Base-by-base conservation (phyloP, 2,329 filamentous ascomycete species). In the Elsinoe ampelina region DNA sequence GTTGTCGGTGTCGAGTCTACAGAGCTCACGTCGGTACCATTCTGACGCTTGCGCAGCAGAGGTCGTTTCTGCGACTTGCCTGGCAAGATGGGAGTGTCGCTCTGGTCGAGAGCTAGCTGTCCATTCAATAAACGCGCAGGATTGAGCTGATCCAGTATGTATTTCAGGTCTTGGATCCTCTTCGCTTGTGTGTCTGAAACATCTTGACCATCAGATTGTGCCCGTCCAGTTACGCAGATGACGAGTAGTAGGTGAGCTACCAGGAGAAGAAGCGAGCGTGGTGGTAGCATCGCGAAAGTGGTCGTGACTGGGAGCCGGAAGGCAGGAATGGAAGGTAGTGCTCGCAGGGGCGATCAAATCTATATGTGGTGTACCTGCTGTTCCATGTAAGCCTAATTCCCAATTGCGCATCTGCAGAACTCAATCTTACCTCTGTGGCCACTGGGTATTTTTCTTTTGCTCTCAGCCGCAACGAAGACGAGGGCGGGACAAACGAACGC, bases 261-360 rank as follows among this genome's bases (percentile, higher is more conserved):
- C 52, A 57, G 55, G 6, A 69, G 57, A 34, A 74, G 59, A 34
- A 75, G 63, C 55, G 71, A 69, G 55, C 70, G 70, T 50, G 72
- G 59, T 26, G 69, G 71, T 52, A 66, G 67, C 74, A 77, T 77
- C 34, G 55, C 52, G 54, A 30, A 7, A 30, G 7, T 30, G 26
- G 43, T 48, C 30, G 58, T 58, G 32, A 39, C 55, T 32, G 20
- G 12, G 35, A 54, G 30, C n/a, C 20, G 7, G 30, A 17, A 19
- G 17, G 30, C 43, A 30, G 20, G n/a, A 17, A 2, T n/a, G 43
- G n/a, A 38, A 38, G 6, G 34, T 36, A 39, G n/a, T 10, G 47
- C 22, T 34, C 26, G 48, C 32, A 51, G 48, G 32, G 55, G 43
- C 57, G 34, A 15, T 36, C 12, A 48, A 15, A 11, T 19, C 42